Evolutionary conservation across 148 eudicot genomes (phyloP).

Genomic region (Simmondsia chinensis): DNA sequence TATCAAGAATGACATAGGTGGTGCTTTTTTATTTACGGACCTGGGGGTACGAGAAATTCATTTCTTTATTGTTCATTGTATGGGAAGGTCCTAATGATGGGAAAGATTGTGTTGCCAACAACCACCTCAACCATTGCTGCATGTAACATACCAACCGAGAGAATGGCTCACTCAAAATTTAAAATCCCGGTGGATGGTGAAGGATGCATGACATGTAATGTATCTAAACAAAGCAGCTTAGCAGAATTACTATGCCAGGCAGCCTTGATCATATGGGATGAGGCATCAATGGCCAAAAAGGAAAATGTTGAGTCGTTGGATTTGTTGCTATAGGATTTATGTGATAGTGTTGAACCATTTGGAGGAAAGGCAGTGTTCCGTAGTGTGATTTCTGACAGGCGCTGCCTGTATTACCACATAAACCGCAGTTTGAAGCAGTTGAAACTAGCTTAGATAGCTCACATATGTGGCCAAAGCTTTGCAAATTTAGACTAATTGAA

Average conservation of each 20-base stretch:
- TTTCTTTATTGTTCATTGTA: neutral
- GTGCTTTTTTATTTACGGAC: neutral
- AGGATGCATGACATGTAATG: too few species aligned
- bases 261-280: neutral
- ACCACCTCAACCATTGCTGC: neutral
- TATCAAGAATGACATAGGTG: neutral
- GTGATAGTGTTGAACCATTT: neutral
- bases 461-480: neutral
- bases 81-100: neutral
- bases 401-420: neutral
- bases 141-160: neutral
- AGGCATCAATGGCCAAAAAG: neutral
- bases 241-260: too few species aligned
- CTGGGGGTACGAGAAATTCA: neutral
- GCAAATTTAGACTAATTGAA: neutral
- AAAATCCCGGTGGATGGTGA: neutral
- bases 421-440: neutral
- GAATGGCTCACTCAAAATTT: neutral
- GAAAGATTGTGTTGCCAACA: neutral
- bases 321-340: neutral
- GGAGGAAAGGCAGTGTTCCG: neutral
- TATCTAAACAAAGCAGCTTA: too few species aligned
- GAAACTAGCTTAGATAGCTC: neutral
- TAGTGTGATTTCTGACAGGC: neutral
- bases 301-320: neutral